A percentile compares a stretch with the other conserved stretches of the same genome.
Evolutionary conservation across 257 asterid species (phyloP).

Genomic region (Nicotiana otophora): DNA sequence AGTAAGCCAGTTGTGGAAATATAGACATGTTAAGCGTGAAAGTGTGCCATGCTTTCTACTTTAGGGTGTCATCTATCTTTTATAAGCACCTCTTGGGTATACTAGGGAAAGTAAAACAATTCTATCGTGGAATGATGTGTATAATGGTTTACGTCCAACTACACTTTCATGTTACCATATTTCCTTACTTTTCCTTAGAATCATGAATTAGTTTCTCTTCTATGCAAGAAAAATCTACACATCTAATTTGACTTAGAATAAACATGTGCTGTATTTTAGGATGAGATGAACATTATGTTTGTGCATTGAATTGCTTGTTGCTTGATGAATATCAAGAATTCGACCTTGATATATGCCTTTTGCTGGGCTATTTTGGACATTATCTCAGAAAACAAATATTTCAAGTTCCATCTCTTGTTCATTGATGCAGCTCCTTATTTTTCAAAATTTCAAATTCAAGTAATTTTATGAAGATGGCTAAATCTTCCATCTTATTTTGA

Average conservation of each 20-base stretch:
- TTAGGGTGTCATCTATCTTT: neutral
- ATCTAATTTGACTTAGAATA: neutral
- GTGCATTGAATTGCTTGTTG: too few relatives aligned
- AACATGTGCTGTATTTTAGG: neutral
- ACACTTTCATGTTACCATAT: neutral
- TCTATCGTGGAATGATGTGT: constrained; percentile 3
- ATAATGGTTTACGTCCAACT: neutral
- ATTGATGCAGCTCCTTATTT: neutral
- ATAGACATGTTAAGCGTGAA: neutral
- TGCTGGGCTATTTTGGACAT: neutral
- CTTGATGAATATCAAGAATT: neutral
- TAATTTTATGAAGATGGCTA: neutral
- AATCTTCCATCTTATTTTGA: constrained; percentile 2
- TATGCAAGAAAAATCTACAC: neutral
- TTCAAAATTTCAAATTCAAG: constrained; percentile 4
- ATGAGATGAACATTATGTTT: constrained; percentile 1
- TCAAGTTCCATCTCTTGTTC: neutral
- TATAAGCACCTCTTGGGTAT: neutral
- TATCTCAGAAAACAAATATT: neutral
- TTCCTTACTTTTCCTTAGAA: neutral
- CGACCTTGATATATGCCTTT: neutral
- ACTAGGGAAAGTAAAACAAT: neutral
- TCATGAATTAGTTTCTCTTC: neutral
- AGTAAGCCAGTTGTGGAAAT: constrained; percentile 41
- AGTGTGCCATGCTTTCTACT: neutral